Evolutionary conservation across 2,329 filamentous ascomycete species (phyloP).

Genomic region (Penicillium glabrum): DNA sequence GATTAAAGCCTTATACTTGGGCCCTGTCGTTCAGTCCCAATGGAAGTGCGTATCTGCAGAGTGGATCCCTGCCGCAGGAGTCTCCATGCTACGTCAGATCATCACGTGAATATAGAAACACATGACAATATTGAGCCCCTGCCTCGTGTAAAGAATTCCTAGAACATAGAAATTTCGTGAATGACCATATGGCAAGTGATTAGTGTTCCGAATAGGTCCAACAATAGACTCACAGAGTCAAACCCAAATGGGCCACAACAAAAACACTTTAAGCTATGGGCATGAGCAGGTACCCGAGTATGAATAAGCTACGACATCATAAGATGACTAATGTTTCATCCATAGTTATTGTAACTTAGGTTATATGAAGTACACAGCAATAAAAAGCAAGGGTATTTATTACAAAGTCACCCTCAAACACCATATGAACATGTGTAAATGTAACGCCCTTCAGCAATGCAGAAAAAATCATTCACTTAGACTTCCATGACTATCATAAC

Average conservation of each 20-base stretch:
- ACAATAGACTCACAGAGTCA: too few species aligned
- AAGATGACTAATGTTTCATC: not conserved
- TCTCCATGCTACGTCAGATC: not conserved
- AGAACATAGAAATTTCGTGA: not conserved
- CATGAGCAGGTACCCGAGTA: not conserved
- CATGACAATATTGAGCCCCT: not conserved
- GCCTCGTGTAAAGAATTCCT: not conserved
- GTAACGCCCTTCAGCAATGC: slow-evolving; percentile 2
- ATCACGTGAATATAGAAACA: not conserved
- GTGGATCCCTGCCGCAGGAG: not conserved
- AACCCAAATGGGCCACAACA: too few species aligned
- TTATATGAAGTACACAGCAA: not conserved
- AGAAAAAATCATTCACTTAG: not conserved
- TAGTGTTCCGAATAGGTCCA: too few species aligned
- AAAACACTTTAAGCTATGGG: too few species aligned
- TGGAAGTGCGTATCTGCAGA: not conserved
- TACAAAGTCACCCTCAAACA: not conserved
- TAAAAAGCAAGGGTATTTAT: not conserved
- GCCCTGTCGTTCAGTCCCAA: not conserved
- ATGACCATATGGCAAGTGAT: not conserved
- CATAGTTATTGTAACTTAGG: not conserved
- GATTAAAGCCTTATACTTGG: not conserved
- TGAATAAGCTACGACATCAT: not conserved
- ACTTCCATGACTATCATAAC: not conserved
- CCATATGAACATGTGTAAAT: not conserved